Percentiles rank a stretch among this genome's conserved stretches.
phyloP scores from a whole-genome alignment of 352 stramenopile species.

The Phytophthora brassicae region DNA sequence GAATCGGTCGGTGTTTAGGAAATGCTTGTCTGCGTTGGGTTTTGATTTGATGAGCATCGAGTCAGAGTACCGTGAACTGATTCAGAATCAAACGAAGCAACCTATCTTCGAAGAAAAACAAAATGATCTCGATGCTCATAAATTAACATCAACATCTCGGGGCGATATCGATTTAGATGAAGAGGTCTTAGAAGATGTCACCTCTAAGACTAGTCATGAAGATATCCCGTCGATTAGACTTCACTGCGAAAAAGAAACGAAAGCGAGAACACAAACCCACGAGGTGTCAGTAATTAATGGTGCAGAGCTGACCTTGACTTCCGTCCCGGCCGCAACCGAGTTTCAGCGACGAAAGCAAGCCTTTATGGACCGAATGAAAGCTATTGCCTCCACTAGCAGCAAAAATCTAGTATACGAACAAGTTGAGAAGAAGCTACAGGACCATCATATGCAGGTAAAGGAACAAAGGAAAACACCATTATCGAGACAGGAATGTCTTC shows the following conservation, averaged over 20 bases:
- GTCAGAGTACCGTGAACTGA: constrained; percentile 47
- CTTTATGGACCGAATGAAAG: constrained; percentile 78
- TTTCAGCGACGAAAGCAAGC: constrained; percentile 72
- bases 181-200: constrained; percentile 16
- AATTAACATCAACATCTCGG: neutral
- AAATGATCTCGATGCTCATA: constrained; percentile 9
- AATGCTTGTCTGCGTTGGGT: constrained; percentile 54
- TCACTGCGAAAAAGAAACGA: neutral
- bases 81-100: constrained; percentile 24
- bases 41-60: constrained; percentile 76
- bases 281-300: neutral
- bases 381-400: constrained; percentile 58
- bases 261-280: neutral
- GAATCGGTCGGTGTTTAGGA: constrained; percentile 66
- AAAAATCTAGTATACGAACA: constrained; percentile 79
- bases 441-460: constrained; percentile 24
- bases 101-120: constrained; percentile 3
- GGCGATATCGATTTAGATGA: constrained; percentile 37
- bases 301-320: neutral
- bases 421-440: constrained; percentile 49
- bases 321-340: constrained; percentile 39
- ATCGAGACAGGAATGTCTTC: constrained; percentile 20
- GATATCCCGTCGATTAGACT: neutral
- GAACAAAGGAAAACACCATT: neutral
- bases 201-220: neutral